These are phyloP conservation scores for Pestalotiopsis sp. DNA, from an alignment of 2,329 filamentous ascomycete species.

Conservation along the genomic window DNA sequence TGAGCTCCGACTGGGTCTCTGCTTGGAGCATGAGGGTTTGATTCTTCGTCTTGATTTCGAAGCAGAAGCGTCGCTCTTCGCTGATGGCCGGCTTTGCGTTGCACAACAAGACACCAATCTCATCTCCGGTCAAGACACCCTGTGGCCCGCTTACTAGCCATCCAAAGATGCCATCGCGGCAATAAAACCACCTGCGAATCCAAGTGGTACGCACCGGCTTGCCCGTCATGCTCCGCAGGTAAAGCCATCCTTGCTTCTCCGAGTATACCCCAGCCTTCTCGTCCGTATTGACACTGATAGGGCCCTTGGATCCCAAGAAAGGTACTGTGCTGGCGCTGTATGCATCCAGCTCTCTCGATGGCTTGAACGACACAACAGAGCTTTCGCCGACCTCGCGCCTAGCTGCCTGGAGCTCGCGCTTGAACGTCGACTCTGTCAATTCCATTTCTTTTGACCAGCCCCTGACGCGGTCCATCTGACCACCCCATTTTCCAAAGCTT, in stretches of 20 bases:
- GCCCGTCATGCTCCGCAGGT: conserved; percentile 77
- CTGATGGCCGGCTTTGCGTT: conserved; percentile 88
- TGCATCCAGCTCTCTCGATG: conserved; percentile 89
- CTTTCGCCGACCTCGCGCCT: conserved; percentile 81
- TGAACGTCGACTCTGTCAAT: conserved; percentile 80
- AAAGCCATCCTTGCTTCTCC: conserved; percentile 96
- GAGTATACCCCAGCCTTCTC: conserved; percentile 52
- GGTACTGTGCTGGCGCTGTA: conserved; percentile 90
- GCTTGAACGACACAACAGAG: conserved; percentile 71
- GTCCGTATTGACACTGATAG: conserved; percentile 63
- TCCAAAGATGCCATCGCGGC: conserved; percentile 93
- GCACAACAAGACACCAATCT: conserved; percentile 92
- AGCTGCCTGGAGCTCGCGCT: conserved; percentile 76
- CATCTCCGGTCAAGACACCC: conserved; percentile 92
- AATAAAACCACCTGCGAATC: conserved; percentile 93
- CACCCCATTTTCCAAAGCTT: conserved; percentile 67
- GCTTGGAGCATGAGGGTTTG: conserved; percentile 87
- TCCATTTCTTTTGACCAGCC: conserved; percentile 97
- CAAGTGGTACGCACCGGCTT: conserved; percentile 91
- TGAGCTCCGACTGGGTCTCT: conserved; percentile 89
- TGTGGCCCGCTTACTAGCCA: conserved; percentile 85
- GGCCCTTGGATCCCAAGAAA: conserved; percentile 73
- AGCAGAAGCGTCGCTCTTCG: conserved; percentile 94
- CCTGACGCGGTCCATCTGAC: conserved; percentile 87
- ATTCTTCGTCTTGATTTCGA: conserved; percentile 98